Evolutionary conservation across 768 basidiomycete species (phyloP), one percentile per base, ranked within the genome.

Genomic region (Obba rivulosa): DNA sequence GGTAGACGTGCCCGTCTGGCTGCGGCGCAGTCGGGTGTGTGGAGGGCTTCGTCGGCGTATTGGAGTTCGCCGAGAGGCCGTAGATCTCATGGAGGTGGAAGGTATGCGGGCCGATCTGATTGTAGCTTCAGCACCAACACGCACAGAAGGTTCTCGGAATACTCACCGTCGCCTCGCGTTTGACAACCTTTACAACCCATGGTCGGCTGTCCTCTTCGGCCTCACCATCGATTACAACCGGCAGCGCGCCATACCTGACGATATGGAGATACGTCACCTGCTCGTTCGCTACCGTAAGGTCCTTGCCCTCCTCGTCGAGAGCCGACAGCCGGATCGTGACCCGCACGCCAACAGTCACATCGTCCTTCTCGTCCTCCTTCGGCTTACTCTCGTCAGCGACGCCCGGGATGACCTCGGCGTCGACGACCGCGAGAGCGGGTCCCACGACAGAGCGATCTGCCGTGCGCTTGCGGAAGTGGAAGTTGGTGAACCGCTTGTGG

Each of bases 61-160:
- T 66, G 8, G 76, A 67, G 43, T 54, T 54, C 44, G 60, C 37
- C 0, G 89, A 83, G 4, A 97, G 77, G 41, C 93, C 93, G 57
- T 87, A 97, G 41, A 97, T 97, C 62, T 97, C 93, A 61, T 95
- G 92, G 24, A 97, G 73, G 46, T 93, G 87, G 81, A 97, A 97
- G 0, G 91, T 92, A 61, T 94, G 92, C 4, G 85, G 77, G 3
- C 93, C 93, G 60, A 97, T 96, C 84, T 87, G 57, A 41, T 52
- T 43, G 25, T 7, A 22, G 23, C 48, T 25, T 46, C 18, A n/a
- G 8, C 11, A 36, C 46, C 31, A 51, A 52, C 18, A 42, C 31
- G 37, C 41, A 35, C 39, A 39, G 40, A n/a, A 14, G 11, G 13
- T 17, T 10, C 14, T 8, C 16, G 16, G 41, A 18, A 18, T 13